Evolutionary conservation across 495 filamentous ascomycete species (phyloP), one percentile per base, ranked within the genome.

Genomic region (Penicillium crystallinum): DNA sequence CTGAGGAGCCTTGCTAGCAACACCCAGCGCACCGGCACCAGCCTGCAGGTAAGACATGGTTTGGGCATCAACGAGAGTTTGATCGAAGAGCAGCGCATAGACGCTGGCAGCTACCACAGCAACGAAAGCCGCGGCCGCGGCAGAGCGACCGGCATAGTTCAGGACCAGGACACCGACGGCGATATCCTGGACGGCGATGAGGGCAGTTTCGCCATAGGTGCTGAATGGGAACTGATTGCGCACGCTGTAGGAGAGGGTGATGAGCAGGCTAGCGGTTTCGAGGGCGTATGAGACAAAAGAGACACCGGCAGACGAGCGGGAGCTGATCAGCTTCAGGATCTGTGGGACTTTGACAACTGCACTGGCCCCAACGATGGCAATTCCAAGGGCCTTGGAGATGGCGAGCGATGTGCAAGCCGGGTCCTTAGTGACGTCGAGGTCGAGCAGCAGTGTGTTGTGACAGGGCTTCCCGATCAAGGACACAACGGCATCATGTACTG

Each of bases 301-400:
- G 52, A 97, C 78, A 59, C 92, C 93, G 46, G 79, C 79, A 8
- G 88, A 83, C 23, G 89, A 95, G 47, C 82, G 77, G 30, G 91
- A 91, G 56, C 75, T 69, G 59, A 95, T 69, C 43, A 97, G 83
- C 76, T 96, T 96, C 68, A 96, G 65, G 68, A 97, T 91, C 71
- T 97, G 93, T 0, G 93, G 92, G 40, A 98, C 81, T 75, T 98
- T 98, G 73, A 98, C 89, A 58, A 97, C 81, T 27, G 89, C 80
- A 49, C 87, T 90, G 31, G 90, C 87, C 53, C 80, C 84, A 61
- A 98, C 87, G 71, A 97, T 98, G 66, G 83, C 92, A 52, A 96
- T 83, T 36, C 93, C 93, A 40, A 98, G 85, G 11, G 77, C 88
- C 73, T 97, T 97, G 59, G 89, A 95, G 59, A 97, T 82, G 44